Evolutionary conservation across 2,329 filamentous ascomycete species (phyloP).

Genomic region (Epichloe scottii): DNA sequence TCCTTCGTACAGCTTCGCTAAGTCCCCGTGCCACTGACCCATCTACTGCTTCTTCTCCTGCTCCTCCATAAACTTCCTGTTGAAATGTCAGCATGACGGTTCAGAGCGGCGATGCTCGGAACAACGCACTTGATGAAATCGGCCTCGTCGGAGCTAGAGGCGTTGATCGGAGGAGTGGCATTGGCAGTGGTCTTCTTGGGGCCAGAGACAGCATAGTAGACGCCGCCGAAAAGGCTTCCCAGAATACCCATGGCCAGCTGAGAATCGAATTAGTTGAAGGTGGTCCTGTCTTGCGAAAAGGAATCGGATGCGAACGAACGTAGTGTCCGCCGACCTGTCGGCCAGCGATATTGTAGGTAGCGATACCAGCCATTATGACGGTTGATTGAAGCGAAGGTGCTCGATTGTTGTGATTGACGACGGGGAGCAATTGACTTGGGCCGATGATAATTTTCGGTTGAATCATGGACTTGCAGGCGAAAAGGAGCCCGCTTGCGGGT

Average conservation of each 20-base stretch:
- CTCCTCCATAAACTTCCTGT: conserved; percentile 28
- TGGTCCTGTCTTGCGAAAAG: neutral
- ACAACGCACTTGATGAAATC: conserved; percentile 51
- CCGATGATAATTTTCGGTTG: conserved; percentile 14
- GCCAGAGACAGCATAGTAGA: conserved; percentile 31
- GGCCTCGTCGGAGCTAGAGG: conserved; percentile 48
- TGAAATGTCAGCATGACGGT: neutral
- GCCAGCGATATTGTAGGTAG: conserved; percentile 43
- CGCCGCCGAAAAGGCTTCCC: conserved; percentile 35
- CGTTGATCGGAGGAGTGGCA: conserved; percentile 46
- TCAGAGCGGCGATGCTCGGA: conserved; percentile 8
- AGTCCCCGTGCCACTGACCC: conserved; percentile 7
- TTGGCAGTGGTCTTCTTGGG: conserved; percentile 31
- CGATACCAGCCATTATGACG: conserved; percentile 25
- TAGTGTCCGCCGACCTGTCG: conserved; percentile 49
- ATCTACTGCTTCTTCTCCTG: conserved; percentile 29
- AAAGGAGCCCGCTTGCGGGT: conserved; percentile 12
- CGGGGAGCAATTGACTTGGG: neutral
- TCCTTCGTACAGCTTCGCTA: conserved; percentile 15
- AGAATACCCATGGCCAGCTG: conserved; percentile 48
- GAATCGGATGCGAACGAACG: conserved; percentile 29
- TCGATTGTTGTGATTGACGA: neutral
- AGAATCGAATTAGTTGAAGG: conserved; percentile 5
- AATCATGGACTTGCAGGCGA: conserved; percentile 21
- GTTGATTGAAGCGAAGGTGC: conserved; percentile 12